These are phyloP conservation scores for Lentinus polychrous DNA, from an alignment of 1,284 basidiomycete species.

Conservation along the genomic window DNA sequence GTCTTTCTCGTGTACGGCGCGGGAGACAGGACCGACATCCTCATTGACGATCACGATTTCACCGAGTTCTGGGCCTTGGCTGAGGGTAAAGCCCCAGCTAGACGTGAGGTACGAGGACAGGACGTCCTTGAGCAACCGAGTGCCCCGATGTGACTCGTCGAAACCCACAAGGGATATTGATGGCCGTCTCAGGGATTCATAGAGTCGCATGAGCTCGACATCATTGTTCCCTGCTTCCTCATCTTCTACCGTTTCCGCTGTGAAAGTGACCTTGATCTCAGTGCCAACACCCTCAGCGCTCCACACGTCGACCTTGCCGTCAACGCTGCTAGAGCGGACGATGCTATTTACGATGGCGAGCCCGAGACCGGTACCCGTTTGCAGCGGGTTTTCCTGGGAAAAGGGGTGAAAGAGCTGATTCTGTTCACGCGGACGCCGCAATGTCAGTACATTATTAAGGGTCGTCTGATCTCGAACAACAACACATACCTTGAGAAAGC, in stretches of 20 bases:
- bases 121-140: conserved; percentile 59
- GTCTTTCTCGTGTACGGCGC: conserved; percentile 52
- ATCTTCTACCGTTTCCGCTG: conserved; percentile 57
- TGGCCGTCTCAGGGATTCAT: conserved; percentile 38
- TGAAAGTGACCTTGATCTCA: conserved; percentile 85
- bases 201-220: conserved; percentile 41
- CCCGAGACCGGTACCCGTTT: conserved; percentile 93
- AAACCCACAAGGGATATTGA: conserved; percentile 74
- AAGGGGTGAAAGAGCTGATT: conserved; percentile 97
- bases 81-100: conserved; percentile 75
- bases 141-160: conserved; percentile 58
- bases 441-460: conserved; percentile 1
- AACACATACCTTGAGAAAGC: conserved; percentile 69
- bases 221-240: conserved; percentile 30
- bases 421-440: conserved; percentile 27
- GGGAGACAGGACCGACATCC: conserved; percentile 51
- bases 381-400: conserved; percentile 87
- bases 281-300: conserved; percentile 89
- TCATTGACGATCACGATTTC: conserved; percentile 86
- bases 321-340: conserved; percentile 78
- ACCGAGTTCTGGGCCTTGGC: conserved; percentile 40
- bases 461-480: neutral
- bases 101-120: conserved; percentile 60
- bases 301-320: conserved; percentile 85
- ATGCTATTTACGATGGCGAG: conserved; percentile 95